A percentile compares a stretch with the other conserved stretches of the same genome.
These are phyloP conservation scores for Aeschynomene evenia DNA, from an alignment of 306 rosid genomes.

Conservation along the genomic window DNA sequence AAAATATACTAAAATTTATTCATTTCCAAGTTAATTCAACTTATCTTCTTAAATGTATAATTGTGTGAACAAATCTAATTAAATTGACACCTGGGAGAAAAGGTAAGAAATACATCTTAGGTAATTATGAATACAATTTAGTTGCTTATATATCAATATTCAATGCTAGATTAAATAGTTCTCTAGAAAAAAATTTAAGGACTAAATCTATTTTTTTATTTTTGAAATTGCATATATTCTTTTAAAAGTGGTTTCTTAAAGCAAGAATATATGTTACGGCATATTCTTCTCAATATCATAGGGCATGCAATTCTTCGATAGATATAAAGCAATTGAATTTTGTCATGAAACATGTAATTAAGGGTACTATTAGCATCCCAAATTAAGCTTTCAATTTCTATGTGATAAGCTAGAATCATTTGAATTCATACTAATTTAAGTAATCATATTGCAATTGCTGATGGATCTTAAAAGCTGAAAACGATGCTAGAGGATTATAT, in stretches of 20 bases:
- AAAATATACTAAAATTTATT: too few relatives aligned
- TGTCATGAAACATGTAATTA: neutral
- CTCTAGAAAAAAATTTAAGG: too few relatives aligned
- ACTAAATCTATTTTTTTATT: too few relatives aligned
- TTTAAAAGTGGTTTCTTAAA: neutral
- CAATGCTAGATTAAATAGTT: too few relatives aligned
- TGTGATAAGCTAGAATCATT: neutral
- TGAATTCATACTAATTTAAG: neutral
- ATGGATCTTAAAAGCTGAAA: conserved; percentile 35
- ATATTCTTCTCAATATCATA: neutral
- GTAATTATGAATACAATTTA: too few relatives aligned
- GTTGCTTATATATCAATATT: too few relatives aligned
- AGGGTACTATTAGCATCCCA: conserved; percentile 1
- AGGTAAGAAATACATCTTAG: too few relatives aligned
- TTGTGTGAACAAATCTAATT: too few relatives aligned
- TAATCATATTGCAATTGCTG: neutral
- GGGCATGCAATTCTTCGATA: neutral
- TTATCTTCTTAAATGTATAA: too few relatives aligned
- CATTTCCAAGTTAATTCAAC: too few relatives aligned
- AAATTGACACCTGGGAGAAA: too few relatives aligned
- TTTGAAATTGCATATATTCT: too few relatives aligned
- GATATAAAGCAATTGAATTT: neutral
- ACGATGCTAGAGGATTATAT: conserved; percentile 37
- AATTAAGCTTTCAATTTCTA: neutral
- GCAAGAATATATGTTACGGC: neutral